phyloP scores from a whole-genome alignment of 2,329 filamentous ascomycete genomes.

The Amesomyces nigricolor region DNA sequence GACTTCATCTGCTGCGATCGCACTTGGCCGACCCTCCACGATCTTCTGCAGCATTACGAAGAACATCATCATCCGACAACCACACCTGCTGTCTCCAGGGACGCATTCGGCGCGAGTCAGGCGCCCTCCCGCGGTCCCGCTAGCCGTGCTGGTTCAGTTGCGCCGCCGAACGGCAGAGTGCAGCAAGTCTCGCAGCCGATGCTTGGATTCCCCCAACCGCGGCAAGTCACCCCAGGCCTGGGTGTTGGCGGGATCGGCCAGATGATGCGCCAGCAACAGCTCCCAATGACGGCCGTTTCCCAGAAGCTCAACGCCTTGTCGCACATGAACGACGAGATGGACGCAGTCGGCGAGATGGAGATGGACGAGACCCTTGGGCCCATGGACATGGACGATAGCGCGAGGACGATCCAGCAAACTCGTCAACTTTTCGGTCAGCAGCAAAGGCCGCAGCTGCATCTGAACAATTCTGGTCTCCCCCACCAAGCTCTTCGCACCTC shows the following conservation, averaged over 20 bases:
- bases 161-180: slow-evolving; percentile 17
- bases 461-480: slow-evolving; percentile 68
- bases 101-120: slow-evolving; percentile 21
- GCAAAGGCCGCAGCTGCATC: slow-evolving; percentile 67
- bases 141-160: slow-evolving; percentile 25
- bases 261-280: slow-evolving; percentile 41
- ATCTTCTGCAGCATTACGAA: slow-evolving; percentile 93
- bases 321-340: slow-evolving; percentile 61
- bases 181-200: slow-evolving; percentile 25
- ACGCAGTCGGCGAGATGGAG: slow-evolving; percentile 90
- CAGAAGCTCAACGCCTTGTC: slow-evolving; percentile 31
- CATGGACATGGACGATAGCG: slow-evolving; percentile 58
- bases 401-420: slow-evolving; percentile 63
- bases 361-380: slow-evolving; percentile 77
- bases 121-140: slow-evolving; percentile 18
- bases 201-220: slow-evolving; percentile 23
- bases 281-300: slow-evolving; percentile 30
- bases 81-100: slow-evolving; percentile 38
- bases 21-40: slow-evolving; percentile 84
- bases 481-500: slow-evolving; percentile 80
- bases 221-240: slow-evolving; percentile 28
- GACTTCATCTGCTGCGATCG: slow-evolving; percentile 94
- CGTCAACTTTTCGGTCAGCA: slow-evolving; percentile 63
- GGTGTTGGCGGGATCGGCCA: slow-evolving; percentile 34
- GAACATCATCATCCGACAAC: slow-evolving; percentile 75